Evolutionary conservation across 257 asterid genomes (phyloP).

Genomic region (Agastache rugosa): DNA sequence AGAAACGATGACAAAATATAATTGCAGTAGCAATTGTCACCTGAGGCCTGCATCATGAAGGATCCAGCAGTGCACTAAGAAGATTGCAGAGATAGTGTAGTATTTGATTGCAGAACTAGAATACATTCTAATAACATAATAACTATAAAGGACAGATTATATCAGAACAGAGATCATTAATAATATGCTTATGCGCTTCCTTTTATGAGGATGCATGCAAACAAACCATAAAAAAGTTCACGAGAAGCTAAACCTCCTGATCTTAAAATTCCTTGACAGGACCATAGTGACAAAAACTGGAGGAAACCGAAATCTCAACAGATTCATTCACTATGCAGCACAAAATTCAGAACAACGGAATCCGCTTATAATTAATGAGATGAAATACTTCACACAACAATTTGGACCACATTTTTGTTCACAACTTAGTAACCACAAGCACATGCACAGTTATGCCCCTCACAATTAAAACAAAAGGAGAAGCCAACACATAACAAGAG

Average conservation of each 20-base stretch:
- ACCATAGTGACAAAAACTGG: constrained; percentile 17
- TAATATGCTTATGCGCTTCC: background rate
- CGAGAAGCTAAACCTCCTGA: background rate
- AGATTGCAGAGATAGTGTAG: background rate
- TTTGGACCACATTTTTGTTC: constrained; percentile 10
- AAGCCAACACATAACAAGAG: constrained; percentile 15
- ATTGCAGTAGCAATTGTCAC: constrained; percentile 97
- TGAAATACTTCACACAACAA: background rate
- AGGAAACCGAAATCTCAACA: background rate
- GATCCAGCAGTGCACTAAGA: constrained; percentile 31
- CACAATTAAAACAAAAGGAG: background rate
- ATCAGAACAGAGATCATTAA: background rate
- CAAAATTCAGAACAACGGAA: background rate
- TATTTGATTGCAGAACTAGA: constrained; percentile 21
- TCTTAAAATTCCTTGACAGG: background rate
- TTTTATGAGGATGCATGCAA: background rate
- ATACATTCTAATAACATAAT: constrained; percentile 8
- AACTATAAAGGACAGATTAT: constrained; percentile 3
- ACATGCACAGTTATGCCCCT: constrained; percentile 2
- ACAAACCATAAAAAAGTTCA: background rate
- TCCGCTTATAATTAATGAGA: background rate
- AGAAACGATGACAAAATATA: constrained; percentile 95
- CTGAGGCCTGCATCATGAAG: constrained; percentile 89
- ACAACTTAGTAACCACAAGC: background rate
- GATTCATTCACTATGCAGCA: constrained; percentile 1